Conservation (phyloP, 2,329 filamentous ascomycete species). For the Alternaria gansuensis region DNA sequence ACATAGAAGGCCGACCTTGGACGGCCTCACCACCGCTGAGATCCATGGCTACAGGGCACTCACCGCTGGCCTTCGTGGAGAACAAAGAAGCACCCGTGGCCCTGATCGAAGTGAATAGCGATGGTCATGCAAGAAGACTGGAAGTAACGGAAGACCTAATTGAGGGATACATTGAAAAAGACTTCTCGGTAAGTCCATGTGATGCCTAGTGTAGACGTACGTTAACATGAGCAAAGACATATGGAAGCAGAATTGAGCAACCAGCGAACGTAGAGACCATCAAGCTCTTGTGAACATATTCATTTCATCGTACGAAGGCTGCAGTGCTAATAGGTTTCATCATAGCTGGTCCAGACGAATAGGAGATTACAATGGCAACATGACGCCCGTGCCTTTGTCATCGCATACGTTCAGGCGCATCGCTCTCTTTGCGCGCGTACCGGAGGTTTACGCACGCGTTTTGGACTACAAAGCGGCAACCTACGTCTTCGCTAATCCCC, state of each 20-base stretch:
- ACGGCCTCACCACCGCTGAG: not conserved
- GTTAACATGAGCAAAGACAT: not conserved
- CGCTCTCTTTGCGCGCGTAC: not conserved
- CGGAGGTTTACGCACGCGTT: not conserved
- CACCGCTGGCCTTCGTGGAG: not conserved
- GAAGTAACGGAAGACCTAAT: conserved; percentile 5
- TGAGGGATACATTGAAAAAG: conserved; percentile 11
- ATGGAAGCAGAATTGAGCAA: not conserved
- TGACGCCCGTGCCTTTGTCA: conserved; percentile 6
- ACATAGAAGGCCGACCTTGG: not conserved
- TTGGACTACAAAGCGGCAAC: not conserved
- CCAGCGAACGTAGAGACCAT: conserved; percentile 1
- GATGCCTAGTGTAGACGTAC: too few relatives aligned
- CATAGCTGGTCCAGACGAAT: conserved; percentile 7
- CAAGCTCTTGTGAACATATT: conserved; percentile 2
- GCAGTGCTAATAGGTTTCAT: not conserved
- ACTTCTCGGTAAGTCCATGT: not conserved
- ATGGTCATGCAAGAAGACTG: not conserved
- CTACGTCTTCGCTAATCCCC: not conserved
- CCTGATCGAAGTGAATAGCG: conserved; percentile 7
- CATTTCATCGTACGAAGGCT: not conserved
- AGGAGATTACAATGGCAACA: not conserved
- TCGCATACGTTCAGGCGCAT: not conserved
- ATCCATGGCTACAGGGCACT: not conserved
- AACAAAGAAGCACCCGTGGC: not conserved